These are phyloP conservation scores for Omphalotus olearius DNA, from an alignment of 1,284 basidiomycete species.

Conservation along the genomic window DNA sequence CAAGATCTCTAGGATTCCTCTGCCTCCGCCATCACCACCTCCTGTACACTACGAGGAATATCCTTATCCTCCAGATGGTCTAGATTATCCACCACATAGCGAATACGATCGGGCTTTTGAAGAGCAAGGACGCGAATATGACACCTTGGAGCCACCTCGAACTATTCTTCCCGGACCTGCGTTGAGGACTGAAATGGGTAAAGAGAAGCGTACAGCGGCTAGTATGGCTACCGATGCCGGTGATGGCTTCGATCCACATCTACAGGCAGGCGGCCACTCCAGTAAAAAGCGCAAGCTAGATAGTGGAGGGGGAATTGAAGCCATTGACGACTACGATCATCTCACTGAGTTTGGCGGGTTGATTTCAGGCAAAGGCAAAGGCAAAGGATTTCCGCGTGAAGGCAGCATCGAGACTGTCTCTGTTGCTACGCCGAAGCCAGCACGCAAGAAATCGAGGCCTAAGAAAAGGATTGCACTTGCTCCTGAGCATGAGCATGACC, in stretches of 20 bases:
- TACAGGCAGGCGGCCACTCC: constrained; percentile 31
- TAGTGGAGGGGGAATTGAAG: constrained; percentile 17
- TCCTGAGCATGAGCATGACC: constrained; percentile 45
- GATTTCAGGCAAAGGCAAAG: constrained; percentile 32
- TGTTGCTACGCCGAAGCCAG: constrained; percentile 31
- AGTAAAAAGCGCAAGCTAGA: constrained; percentile 46
- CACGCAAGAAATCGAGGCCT: constrained; percentile 35
- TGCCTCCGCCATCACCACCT: constrained; percentile 40
- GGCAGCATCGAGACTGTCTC: constrained; percentile 25
- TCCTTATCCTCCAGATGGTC: constrained; percentile 2
- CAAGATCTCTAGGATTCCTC: constrained; percentile 60
- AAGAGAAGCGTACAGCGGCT: constrained; percentile 51
- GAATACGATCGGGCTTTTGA: constrained; percentile 7
- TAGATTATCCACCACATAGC: constrained; percentile 2
- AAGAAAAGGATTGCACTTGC: constrained; percentile 30
- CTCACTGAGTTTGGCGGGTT: constrained; percentile 3
- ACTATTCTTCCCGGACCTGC: constrained; percentile 18
- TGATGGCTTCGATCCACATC: constrained; percentile 17
- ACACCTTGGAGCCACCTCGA: constrained; percentile 1
- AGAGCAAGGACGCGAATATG: constrained; percentile 1
- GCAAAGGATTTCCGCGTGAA: constrained; percentile 22
- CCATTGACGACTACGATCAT: constrained; percentile 2
- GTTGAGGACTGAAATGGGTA: constrained; percentile 31
- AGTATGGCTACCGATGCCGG: constrained; percentile 53
- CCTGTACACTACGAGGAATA: constrained; percentile 18